Conservation (phyloP, 345 rosid genomes). For the Capsella bursapastoris region DNA sequence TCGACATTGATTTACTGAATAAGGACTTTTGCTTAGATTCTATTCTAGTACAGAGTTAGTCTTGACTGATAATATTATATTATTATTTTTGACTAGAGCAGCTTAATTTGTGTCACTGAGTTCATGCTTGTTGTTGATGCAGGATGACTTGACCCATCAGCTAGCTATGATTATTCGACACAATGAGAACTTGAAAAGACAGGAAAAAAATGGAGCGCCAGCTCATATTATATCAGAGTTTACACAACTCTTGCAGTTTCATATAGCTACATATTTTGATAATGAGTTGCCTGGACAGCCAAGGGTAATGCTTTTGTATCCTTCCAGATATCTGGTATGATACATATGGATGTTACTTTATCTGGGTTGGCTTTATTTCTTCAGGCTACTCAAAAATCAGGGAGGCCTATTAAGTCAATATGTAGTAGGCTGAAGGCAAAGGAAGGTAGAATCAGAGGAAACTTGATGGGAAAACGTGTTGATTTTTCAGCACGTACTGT, state of each 20-base stretch:
- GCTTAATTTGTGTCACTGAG: slow-evolving; percentile 29
- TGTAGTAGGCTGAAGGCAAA: slow-evolving; percentile 98
- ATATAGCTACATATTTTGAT: slow-evolving; percentile 93
- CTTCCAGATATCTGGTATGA: slow-evolving; percentile 26
- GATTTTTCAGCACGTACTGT: slow-evolving; percentile 99
- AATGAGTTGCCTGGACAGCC: slow-evolving; percentile 99
- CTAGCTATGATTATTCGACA: slow-evolving; percentile 92
- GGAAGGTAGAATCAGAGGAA: slow-evolving; percentile 96
- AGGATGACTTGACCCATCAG: slow-evolving; percentile 98
- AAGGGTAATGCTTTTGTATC: slow-evolving; percentile 61
- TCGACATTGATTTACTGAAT: slow-evolving; percentile 11
- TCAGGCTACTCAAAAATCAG: slow-evolving; percentile 98
- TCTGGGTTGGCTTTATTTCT: slow-evolving; percentile 32
- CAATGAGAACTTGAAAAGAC: slow-evolving; percentile 85
- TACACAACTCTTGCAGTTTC: slow-evolving; percentile 92
- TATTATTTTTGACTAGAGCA: slow-evolving; percentile 1
- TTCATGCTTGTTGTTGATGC: slow-evolving; percentile 43
- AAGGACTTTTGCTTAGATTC: slow-evolving; percentile 11
- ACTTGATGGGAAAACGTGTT: slow-evolving; percentile 97
- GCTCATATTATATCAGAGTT: slow-evolving; percentile 97
- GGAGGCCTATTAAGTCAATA: slow-evolving; percentile 95
- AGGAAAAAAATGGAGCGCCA: slow-evolving; percentile 95
- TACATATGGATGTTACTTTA: slow-evolving; percentile 10
- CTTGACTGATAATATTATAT: neutral
- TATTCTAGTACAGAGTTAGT: neutral